phyloP scores from a whole-genome alignment of 2,329 filamentous ascomycete genomes.

The Aspergillus sp. region DNA sequence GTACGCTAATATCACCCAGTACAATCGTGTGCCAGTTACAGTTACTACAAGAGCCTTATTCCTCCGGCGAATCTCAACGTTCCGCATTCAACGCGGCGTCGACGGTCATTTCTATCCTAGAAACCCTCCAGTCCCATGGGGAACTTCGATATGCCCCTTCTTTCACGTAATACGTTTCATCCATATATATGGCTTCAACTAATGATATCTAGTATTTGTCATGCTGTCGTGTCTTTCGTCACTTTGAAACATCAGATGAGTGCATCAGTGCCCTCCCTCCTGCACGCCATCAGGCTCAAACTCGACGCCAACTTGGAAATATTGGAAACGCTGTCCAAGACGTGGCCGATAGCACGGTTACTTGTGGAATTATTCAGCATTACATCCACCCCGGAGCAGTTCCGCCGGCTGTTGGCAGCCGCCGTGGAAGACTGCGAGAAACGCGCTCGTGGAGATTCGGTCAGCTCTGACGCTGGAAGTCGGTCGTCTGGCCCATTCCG shows the following conservation, averaged over 20 bases:
- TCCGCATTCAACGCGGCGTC: constrained; percentile 14
- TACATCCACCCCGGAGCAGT: constrained; percentile 6
- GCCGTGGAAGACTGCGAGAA: constrained; percentile 7
- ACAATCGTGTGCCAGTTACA: constrained; percentile 14
- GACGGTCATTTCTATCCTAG: constrained; percentile 12
- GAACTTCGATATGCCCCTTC: constrained; percentile 11
- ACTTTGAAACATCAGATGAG: constrained; percentile 12
- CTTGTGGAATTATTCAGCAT: constrained; percentile 11
- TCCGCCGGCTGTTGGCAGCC: constrained; percentile 1
- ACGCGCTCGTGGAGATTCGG: constrained; percentile 1
- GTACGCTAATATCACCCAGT: constrained; percentile 1
- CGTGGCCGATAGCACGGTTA: constrained; percentile 13
- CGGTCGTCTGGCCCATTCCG: constrained; percentile 3
- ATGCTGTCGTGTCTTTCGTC: constrained; percentile 12
- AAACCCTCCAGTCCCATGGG: constrained; percentile 9
- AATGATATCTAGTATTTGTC: constrained; percentile 10
- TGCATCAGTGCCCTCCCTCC: constrained; percentile 9
- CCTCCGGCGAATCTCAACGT: constrained; percentile 5
- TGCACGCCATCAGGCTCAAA: constrained; percentile 10
- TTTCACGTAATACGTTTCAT: constrained; percentile 4
- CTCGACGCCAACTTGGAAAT: constrained; percentile 12
- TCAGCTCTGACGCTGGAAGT: not conserved
- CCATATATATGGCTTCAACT: not conserved
- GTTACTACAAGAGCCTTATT: constrained; percentile 5
- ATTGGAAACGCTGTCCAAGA: constrained; percentile 5